These are phyloP conservation scores for Annona cherimola DNA, from an alignment of 164 flowering plant species.

Conservation along the genomic window DNA sequence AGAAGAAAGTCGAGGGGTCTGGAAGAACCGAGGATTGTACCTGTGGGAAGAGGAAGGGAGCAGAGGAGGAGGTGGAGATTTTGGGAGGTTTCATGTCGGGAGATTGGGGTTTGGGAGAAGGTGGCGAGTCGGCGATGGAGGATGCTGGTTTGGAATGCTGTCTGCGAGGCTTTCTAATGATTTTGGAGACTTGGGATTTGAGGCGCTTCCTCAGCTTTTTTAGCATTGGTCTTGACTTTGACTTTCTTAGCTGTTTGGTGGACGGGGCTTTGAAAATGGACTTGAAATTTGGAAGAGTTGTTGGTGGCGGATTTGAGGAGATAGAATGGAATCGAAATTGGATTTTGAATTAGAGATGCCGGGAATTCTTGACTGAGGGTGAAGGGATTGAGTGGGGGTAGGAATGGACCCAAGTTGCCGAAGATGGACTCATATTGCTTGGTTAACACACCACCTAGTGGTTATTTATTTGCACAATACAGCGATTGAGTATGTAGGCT, in stretches of 20 bases:
- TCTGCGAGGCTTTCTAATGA: not conserved
- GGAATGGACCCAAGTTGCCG: not conserved
- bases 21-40: constrained; percentile 72
- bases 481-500: too few relatives aligned
- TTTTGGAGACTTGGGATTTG: not conserved
- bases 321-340: not conserved
- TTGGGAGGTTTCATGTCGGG: not conserved
- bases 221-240: not conserved
- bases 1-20: constrained; percentile 74
- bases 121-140: not conserved
- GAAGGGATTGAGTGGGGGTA: not conserved
- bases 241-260: not conserved
- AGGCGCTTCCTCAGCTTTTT: not conserved
- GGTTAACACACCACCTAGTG: too few relatives aligned
- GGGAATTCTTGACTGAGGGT: not conserved
- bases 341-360: not conserved
- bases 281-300: not conserved
- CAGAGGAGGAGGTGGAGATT: not conserved
- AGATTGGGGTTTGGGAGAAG: not conserved
- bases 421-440: too few relatives aligned
- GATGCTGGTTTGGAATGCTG: not conserved
- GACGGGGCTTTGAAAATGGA: not conserved
- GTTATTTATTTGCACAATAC: too few relatives aligned
- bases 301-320: not conserved
- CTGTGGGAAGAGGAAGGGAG: constrained; percentile 53